Conservation (phyloP, 108 stramenopile genomes). For the Cyclostephanos invisitatus region DNA sequence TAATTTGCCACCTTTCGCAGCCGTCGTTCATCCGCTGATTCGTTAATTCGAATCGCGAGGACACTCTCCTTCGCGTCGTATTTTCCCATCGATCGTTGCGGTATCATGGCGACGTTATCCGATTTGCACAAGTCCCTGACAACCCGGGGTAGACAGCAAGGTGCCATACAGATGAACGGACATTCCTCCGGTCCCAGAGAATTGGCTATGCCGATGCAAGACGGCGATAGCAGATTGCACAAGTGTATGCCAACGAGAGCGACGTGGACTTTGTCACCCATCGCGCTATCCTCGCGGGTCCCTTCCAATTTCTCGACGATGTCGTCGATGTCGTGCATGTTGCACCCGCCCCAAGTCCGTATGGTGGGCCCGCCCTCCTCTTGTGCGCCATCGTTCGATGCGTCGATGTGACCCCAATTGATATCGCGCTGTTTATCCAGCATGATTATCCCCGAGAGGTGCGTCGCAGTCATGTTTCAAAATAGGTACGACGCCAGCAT, state of each 20-base stretch:
- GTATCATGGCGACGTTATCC: constrained; percentile 5
- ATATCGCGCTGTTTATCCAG: constrained; percentile 63
- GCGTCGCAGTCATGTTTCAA: constrained; percentile 23
- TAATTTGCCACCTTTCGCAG: constrained; percentile 44
- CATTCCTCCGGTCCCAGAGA: constrained; percentile 52
- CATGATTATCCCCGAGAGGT: constrained; percentile 54
- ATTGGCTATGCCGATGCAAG: constrained; percentile 65
- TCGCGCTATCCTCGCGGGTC: constrained; percentile 29
- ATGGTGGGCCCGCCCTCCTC: constrained; percentile 46
- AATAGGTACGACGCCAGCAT: constrained; percentile 61
- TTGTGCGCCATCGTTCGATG: constrained; percentile 40
- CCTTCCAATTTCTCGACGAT: constrained; percentile 54
- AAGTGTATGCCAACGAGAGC: constrained; percentile 73
- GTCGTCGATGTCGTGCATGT: constrained; percentile 66
- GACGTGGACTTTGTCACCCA: constrained; percentile 30
- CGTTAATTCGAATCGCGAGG: constrained; percentile 14
- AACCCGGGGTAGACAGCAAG: constrained; percentile 69
- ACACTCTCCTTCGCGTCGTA: background rate
- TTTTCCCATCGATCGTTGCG: background rate
- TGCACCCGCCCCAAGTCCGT: constrained; percentile 57
- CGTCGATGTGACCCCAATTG: constrained; percentile 65
- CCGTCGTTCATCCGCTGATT: constrained; percentile 48
- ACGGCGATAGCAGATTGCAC: constrained; percentile 66
- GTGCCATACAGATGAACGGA: constrained; percentile 61
- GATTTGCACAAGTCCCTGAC: constrained; percentile 23